Base-by-base conservation (phyloP, 352 stramenopile species). In the Phytophthora pistaciae region DNA sequence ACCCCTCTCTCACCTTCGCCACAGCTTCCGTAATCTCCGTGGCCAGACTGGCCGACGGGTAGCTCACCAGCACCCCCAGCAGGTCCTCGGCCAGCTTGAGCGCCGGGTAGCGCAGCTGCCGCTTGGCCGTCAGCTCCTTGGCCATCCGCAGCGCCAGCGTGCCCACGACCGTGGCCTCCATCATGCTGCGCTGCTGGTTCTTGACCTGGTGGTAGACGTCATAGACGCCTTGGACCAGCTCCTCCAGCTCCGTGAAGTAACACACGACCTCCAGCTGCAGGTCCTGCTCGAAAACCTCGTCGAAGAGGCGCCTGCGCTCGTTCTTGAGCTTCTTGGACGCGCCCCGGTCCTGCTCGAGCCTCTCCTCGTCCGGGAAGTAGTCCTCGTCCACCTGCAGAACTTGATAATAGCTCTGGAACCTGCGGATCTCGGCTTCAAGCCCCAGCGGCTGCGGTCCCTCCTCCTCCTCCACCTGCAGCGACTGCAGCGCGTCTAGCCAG, bases 141-240 rank as follows among this genome's bases (percentile, higher is more conserved):
- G 66, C 66, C 13, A 55, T 64, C 9, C 71, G 9, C 27, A 73
- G 66, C 4, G 74, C 70, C 21, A 74, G 52, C 14, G 72, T 70
- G 0, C 55, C 70, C 14, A 78, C 74, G 6, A 68, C 59, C 1
- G 66, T 74, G 20, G 70, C 70, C 16, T 81, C 74, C 9, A 81
- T 42, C 38, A 81, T 52, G 38, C 62, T 81, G 29, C 70, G 73
- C 20, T 56, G 18, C 55, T 81, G 61, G 4, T 52, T 21, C 42
- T 78, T 78, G 29, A 81, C 74, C 13, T 72, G 61, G 7, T 40
- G 16, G 18, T 59, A 46, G 5, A 59, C 11, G 18, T 59, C n/a
- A 29, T 31, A 59, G 3, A 59, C 53, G 18, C 29, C 53, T n/a
- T 44, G 11, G 6, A 59, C 53, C 1, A 59, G 53, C 29, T 48